Evolutionary conservation across 2,329 filamentous ascomycete species (phyloP).

Genomic region (Verruconis gallopava): DNA sequence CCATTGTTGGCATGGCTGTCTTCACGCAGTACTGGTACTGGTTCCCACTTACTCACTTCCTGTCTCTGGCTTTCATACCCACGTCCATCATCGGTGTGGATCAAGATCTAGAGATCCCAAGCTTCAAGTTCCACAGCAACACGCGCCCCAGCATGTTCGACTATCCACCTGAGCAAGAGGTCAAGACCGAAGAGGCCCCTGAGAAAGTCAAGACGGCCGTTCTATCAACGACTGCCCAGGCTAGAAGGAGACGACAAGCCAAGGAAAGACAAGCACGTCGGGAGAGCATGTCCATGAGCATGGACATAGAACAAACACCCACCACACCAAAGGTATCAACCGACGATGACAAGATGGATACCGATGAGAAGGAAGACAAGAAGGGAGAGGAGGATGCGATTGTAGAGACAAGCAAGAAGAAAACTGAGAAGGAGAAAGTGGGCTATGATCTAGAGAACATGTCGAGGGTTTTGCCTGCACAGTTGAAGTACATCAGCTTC

Average conservation of each 20-base stretch:
- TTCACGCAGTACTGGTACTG: conserved; percentile 99
- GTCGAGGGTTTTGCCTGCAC: conserved; percentile 80
- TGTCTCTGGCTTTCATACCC: conserved; percentile 91
- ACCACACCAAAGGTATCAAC: conserved; percentile 55
- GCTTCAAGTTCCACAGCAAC: conserved; percentile 91
- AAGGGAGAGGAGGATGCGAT: conserved; percentile 44
- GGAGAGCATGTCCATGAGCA: conserved; percentile 60
- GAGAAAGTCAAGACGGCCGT: conserved; percentile 92
- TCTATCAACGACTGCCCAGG: conserved; percentile 90
- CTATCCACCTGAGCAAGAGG: conserved; percentile 91
- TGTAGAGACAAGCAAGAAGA: conserved; percentile 59
- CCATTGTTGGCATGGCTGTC: conserved; percentile 92
- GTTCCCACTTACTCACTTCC: conserved; percentile 97
- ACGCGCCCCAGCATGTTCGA: conserved; percentile 92
- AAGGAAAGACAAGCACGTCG: conserved; percentile 81
- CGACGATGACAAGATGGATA: conserved; percentile 68
- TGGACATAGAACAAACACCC: conserved; percentile 79
- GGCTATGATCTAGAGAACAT: conserved; percentile 96
- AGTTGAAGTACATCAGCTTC: conserved; percentile 94
- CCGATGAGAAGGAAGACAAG: conserved; percentile 30
- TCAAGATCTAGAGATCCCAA: conserved; percentile 82
- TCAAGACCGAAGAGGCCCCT: conserved; percentile 86
- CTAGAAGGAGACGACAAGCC: conserved; percentile 85
- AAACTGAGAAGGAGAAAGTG: conserved; percentile 87
- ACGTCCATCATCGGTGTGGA: conserved; percentile 93